Conservation (phyloP, 2,329 filamentous ascomycete species). For the Metarhizium guizhouense region DNA sequence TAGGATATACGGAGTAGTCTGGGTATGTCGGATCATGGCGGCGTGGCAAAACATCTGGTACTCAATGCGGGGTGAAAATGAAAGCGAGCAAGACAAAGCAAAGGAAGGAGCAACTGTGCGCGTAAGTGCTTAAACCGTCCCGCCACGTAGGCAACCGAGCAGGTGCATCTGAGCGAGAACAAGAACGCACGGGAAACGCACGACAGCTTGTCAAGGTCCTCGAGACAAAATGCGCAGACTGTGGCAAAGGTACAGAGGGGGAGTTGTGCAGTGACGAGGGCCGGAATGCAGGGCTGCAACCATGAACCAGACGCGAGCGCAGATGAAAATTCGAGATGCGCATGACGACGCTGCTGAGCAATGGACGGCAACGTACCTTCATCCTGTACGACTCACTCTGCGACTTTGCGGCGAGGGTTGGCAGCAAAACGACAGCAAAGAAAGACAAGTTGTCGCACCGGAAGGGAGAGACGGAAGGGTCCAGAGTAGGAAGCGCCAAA, state of each 20-base stretch:
- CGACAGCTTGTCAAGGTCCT: background rate
- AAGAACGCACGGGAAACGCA: background rate
- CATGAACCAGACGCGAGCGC: background rate
- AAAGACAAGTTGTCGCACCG: background rate
- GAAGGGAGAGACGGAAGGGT: background rate
- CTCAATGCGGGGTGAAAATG: background rate
- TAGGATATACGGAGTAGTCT: background rate
- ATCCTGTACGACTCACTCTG: conserved; percentile 23
- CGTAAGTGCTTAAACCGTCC: background rate
- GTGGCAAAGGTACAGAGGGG: background rate
- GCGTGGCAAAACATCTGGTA: background rate
- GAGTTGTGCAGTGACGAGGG: conserved; percentile 1
- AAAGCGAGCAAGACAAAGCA: conserved; percentile 8
- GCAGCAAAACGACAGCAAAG: background rate
- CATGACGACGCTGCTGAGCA: background rate
- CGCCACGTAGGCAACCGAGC: background rate
- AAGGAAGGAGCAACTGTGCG: conserved; percentile 7
- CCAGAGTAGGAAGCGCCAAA: background rate
- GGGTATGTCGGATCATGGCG: background rate
- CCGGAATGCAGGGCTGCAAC: conserved; percentile 1
- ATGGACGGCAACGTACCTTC: conserved; percentile 18
- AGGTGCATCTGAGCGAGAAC: background rate
- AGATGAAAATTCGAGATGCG: background rate
- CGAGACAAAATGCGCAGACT: background rate
- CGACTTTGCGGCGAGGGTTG: background rate